Base-by-base conservation (phyloP, 345 rosid genomes). In the Psidium guajava region DNA sequence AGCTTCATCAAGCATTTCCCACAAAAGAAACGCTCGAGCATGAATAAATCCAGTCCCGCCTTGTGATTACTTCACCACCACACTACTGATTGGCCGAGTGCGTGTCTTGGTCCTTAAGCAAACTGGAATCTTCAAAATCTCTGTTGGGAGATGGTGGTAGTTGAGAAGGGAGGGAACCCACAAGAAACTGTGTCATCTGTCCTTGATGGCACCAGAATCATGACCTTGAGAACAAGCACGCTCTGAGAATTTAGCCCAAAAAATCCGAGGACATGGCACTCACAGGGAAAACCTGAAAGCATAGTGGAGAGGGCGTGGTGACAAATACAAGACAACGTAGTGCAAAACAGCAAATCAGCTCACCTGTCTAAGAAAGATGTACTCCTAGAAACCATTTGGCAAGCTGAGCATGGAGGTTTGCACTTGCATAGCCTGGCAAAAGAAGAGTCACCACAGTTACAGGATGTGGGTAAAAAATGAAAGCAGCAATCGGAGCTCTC, bases 361-460 rank as follows among this genome's bases (percentile, higher is more conserved):
- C 8, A 93, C 98, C 94, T 94, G 98, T 89, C 98, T 89, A 28
- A 93, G 90, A 81, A 95, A 91, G 51, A 94, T 96, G 25, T 95
- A 96, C 84, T 92, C 92, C 82, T 2, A 18, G 47, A 44, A 69
- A 32, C 47, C 47, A 32, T 88, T 93, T 96, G 0, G 98, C 98
- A 86, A 98, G 94, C 87, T 89, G 92, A 54, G 98, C 96, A 49
- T 93, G 91, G 10, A 95, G 95, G 87, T 95, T 94, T 83, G 95
- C 93, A 81, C 98, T 94, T 22, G 93, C 94, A 59, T 93, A 94
- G 3, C 95, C 97, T 94, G 93, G 87, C 12, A 54, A 27, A 40
- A 83, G 49, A 59, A 25, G 7, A 28, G 13, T 22, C 24, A 80
- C 44, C 0, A 10, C 77, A 69, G 32, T 18, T 20, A 61, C 8